These are phyloP conservation scores for Eutrema yunnanense DNA, from an alignment of 345 rosid genomes.

Conservation along the genomic window DNA sequence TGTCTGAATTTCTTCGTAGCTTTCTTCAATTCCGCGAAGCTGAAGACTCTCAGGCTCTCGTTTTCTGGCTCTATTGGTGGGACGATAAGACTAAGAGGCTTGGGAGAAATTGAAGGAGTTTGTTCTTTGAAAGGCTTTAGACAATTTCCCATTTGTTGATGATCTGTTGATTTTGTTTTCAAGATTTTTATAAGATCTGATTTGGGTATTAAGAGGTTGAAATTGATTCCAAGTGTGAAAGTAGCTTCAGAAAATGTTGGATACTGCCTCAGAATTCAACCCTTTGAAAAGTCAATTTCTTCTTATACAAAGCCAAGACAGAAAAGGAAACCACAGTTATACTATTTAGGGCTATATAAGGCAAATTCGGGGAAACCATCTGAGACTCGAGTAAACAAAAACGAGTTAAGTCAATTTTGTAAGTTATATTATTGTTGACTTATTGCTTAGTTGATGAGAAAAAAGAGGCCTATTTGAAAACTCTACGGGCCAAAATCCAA, in stretches of 20 bases:
- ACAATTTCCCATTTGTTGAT: constrained; percentile 17
- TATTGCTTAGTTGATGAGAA: neutral
- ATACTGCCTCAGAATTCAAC: constrained; percentile 1
- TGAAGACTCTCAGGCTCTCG: constrained; percentile 1
- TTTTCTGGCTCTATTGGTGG: neutral
- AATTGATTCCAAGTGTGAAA: constrained; percentile 13
- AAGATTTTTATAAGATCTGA: neutral
- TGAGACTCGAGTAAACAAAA: neutral
- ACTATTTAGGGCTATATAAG: neutral
- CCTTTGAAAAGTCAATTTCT: neutral
- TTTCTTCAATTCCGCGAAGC: neutral
- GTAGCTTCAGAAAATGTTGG: neutral
- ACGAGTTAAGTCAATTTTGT: too few species aligned
- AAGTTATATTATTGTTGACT: neutral
- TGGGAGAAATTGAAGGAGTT: neutral
- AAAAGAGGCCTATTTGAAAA: neutral
- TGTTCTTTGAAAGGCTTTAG: neutral
- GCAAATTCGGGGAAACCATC: neutral
- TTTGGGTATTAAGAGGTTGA: neutral
- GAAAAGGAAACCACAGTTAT: neutral
- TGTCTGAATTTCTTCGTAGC: neutral
- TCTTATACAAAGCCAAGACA: neutral
- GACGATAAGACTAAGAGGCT: constrained; percentile 1
- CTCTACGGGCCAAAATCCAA: neutral
- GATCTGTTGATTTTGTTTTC: constrained; percentile 1